Evolutionary conservation across 2,329 filamentous ascomycete species (phyloP), one percentile per base, ranked within the genome.

Genomic region (Phialophora tarda): DNA sequence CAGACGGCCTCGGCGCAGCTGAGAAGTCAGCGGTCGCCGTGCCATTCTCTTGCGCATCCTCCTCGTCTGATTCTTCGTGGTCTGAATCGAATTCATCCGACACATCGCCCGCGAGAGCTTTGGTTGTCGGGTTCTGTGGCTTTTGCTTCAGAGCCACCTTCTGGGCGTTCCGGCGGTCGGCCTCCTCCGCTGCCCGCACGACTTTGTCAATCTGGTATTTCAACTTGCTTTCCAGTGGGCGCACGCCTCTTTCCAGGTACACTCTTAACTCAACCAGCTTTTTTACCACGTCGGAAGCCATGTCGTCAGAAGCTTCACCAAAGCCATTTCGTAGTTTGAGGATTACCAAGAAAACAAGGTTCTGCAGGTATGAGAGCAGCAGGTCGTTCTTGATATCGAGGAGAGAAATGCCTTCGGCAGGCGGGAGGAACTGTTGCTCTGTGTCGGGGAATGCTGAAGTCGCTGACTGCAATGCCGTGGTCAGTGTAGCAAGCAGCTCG

Each of bases 151-250:
- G 68, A 74, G 68, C 73, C 71, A 28, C 74, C 10, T 77, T 78
- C 12, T 76, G 73, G 1, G 73, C 73, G 3, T 77, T 78, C 2
- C 74, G 75, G 38, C 85, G 82, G 69, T 89, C 85, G 3, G 87
- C 85, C 72, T 94, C 89, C 68, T 96, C 91, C 41, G 93, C 93
- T 0, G 92, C 91, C 69, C 92, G 90, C 23, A 99, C 84, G 28
- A 97, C 93, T 76, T 96, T 95, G 78, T 98, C 94, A 74, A 99
- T 92, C 77, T 97, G 93, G 79, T 97, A 99, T 71, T 93, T 94
- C 68, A 99, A 81, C 73, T 93, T 91, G 71, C 90, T 90, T 79
- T 99, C 96, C 17, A 98, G 81, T 0, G 95, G 95, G 17, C 91
- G 88, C 3, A 97, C 91, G 71, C 95, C 96, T 76, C 93, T 93